Evolutionary conservation across 163 green algal genomes (phyloP).

Genomic region (Scenedesmus sp.): DNA sequence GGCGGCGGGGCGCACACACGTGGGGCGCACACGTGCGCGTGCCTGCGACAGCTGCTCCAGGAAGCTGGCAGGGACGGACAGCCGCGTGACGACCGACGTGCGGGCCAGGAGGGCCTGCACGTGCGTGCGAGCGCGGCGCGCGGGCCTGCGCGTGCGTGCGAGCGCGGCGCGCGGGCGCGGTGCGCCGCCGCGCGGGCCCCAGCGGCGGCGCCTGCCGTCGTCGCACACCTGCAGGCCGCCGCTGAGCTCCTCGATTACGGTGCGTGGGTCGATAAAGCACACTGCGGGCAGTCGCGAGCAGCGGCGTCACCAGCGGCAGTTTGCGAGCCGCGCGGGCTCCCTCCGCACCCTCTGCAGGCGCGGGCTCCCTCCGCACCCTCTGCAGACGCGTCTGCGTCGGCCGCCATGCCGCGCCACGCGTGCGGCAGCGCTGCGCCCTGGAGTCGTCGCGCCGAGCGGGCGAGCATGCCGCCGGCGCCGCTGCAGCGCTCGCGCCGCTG

Average conservation of each 20-base stretch:
- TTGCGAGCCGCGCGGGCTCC: too few species aligned
- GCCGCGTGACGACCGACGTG: not conserved
- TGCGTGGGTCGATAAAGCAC: conserved; percentile 23
- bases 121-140: not conserved
- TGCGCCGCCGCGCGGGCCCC: not conserved
- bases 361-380: not conserved
- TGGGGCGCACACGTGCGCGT: not conserved
- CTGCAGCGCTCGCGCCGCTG: too few species aligned
- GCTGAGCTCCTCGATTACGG: conserved; percentile 1
- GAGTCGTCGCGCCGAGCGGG: too few species aligned
- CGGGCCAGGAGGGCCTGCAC: not conserved
- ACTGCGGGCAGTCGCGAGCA: too few species aligned
- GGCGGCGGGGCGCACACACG: not conserved
- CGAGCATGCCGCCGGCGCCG: too few species aligned
- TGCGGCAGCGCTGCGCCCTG: too few species aligned
- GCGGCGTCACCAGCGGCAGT: too few species aligned
- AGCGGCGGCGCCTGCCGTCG: conserved; percentile 1
- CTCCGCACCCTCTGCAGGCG: too few species aligned
- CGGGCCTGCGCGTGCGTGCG: not conserved
- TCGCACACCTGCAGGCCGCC: conserved; percentile 27
- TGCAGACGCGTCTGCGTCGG: too few species aligned
- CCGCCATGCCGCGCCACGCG: too few species aligned
- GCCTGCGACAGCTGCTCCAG: not conserved
- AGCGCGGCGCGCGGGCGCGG: not conserved
- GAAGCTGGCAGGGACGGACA: not conserved